Evolutionary conservation across 106 monocot genomes (phyloP), one percentile per base, ranked within the genome.

Genomic region (Gastrodia elata): DNA sequence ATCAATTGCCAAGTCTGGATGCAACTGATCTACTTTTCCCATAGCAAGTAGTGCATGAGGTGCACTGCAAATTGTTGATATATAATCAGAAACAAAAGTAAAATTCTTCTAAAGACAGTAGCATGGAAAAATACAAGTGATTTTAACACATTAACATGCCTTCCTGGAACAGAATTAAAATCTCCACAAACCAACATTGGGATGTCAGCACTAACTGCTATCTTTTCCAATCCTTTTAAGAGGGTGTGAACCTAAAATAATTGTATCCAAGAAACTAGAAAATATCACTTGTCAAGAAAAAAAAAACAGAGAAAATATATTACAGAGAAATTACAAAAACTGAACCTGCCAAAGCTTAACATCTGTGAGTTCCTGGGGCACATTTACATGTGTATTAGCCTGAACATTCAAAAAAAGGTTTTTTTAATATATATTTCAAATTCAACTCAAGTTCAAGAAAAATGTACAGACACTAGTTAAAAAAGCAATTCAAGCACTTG

Each of bases 101-200:
- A 46, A 72, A 34, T 20, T 34, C 26, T 14, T 48, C 36, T 35
- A 48, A 61, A 35, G 11, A 64, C 3, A 33, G 48, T 24, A 43
- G 8, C 70, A 42, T n/a, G 39, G 39, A 16, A 71, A 37, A 30
- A 30, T 32, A 14, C 14, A 27, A 61, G 38, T 5, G n/a, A 43
- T 9, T 33, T 67, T 18, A 67, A 39, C 15, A 65, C 61, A 28
- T 13, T 11, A 56, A 38, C 79, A 68, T 69, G 77, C 98, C 98
- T 99, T 74, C 87, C 88, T 75, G 98, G 98, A 68, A 82, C 42
- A n/a, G 93, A 84, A 76, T 84, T 94, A 78, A 99, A 99, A 89
- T 94, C 98, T 16, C 98, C 98, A 89, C 98, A 99, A 0, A 99
- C 89, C 93, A 99, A 82, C 93, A 99, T 89, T 14, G 93, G 91